phyloP scores from a whole-genome alignment of 257 asterid species.

The Paraleonurus japonicus region DNA sequence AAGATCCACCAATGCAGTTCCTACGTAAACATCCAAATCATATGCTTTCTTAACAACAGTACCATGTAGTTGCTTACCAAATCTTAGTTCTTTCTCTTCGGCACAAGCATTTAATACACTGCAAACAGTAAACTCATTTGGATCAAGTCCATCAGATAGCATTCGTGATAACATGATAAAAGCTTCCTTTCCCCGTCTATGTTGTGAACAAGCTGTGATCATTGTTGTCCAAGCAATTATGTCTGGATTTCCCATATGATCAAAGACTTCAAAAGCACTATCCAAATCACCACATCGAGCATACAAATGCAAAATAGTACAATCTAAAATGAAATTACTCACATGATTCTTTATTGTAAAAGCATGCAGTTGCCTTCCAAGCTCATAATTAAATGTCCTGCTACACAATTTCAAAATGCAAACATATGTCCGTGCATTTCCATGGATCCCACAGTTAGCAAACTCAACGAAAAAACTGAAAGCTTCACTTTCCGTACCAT shows the following conservation, averaged over 20 bases:
- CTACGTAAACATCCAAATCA: constrained; percentile 58
- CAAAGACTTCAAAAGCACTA: constrained; percentile 55
- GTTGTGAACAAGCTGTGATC: constrained; percentile 81
- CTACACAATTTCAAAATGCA: constrained; percentile 64
- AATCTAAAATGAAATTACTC: constrained; percentile 58
- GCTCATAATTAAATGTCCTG: constrained; percentile 45
- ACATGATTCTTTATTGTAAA: constrained; percentile 49
- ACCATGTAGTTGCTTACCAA: constrained; percentile 72
- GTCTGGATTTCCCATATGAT: constrained; percentile 53
- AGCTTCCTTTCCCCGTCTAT: constrained; percentile 53
- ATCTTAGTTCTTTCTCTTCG: constrained; percentile 59
- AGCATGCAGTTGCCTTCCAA: constrained; percentile 81
- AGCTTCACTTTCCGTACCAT: constrained; percentile 53
- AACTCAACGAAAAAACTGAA: constrained; percentile 50
- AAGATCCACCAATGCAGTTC: constrained; percentile 77
- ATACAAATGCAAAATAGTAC: constrained; percentile 63
- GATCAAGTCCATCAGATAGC: constrained; percentile 62
- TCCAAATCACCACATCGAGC: constrained; percentile 65
- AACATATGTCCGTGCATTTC: constrained; percentile 73
- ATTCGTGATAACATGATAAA: constrained; percentile 50
- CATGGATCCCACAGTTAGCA: constrained; percentile 41
- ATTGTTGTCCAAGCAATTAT: constrained; percentile 85
- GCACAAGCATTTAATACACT: constrained; percentile 79
- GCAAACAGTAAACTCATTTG: constrained; percentile 75
- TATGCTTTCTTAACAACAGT: constrained; percentile 57